Evolutionary conservation across 768 basidiomycete genomes (phyloP), one percentile per base, ranked within the genome.

Genomic region (Imleria badia): DNA sequence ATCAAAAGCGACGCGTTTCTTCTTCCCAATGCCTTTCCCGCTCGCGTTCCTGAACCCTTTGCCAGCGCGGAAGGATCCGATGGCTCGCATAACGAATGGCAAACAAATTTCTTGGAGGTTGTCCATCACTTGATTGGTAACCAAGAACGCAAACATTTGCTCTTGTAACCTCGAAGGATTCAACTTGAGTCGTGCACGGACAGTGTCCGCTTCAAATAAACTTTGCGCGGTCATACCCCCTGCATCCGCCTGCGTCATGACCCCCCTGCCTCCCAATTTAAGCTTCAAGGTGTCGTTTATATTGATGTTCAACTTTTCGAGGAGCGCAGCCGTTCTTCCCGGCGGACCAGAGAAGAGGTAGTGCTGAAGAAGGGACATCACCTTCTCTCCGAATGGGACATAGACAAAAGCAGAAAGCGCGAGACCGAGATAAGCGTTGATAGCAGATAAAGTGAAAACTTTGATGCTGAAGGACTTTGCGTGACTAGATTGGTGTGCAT

Each of bases 371-470:
- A 76, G 66, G 9, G 78, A 74, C 89, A 94, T 93, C 57, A 93
- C 84, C 48, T 81, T 80, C 66, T 88, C 88, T 29, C 94, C 94
- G 59, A 95, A 97, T 0, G 94, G 94, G 5, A 96, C 91, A 68
- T 98, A 99, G 46, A 97, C 82, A 66, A 94, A 98, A 15, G 95
- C 94, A n/a, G 89, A 92, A 15, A 98, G 83, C 7, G 83, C 85
- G n/a, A 99, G 81, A 38, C 90, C 89, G 47, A 94, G 84, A 68
- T 95, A 98, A 0, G 96, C 89, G 19, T 95, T 93, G 65, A 98
- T 82, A 0, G 89, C 85, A 31, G 88, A 87, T 50, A 98, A 79
- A 1, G 88, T 84, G 66, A 98, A 99, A 3, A 91, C 89, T 72
- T 98, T 99, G 66, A 89, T 76, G 15, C 94, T 94, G 23, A 97